These are phyloP conservation scores for Peniophora sp. DNA, from an alignment of 1,284 basidiomycete species.

Conservation along the genomic window DNA sequence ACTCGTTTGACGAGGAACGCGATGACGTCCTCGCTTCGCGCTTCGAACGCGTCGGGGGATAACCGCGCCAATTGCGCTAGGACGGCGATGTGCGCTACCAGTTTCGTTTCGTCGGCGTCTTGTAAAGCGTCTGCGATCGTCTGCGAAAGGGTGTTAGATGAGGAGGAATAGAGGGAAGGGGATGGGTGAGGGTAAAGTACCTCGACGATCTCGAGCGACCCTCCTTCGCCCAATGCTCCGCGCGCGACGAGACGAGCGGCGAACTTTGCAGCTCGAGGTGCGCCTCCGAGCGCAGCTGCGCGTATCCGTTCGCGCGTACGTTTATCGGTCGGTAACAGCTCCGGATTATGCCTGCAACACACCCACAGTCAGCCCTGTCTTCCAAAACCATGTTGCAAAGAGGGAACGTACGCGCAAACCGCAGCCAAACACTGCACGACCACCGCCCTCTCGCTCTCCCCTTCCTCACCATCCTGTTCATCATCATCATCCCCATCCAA, in stretches of 20 bases:
- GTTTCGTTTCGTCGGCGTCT: constrained; percentile 39
- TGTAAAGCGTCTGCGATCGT: constrained; percentile 51
- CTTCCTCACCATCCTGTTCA: too few relatives aligned
- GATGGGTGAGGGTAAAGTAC: constrained; percentile 28
- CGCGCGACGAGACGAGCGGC: constrained; percentile 73
- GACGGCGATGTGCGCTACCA: constrained; percentile 65
- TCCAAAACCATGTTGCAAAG: too few relatives aligned
- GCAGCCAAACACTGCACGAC: constrained; percentile 72
- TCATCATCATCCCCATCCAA: constrained; percentile 35
- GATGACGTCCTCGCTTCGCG: constrained; percentile 67
- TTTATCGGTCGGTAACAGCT: too few relatives aligned
- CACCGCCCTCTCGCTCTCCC: constrained; percentile 32
- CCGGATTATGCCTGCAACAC: too few relatives aligned
- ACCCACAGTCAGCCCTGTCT: too few relatives aligned
- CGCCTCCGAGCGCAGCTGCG: constrained; percentile 11
- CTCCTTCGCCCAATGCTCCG: constrained; percentile 42
- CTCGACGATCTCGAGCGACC: constrained; percentile 52
- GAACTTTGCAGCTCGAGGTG: constrained; percentile 77
- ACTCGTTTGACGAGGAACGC: constrained; percentile 68
- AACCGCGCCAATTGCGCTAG: constrained; percentile 72
- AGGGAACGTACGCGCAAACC: constrained; percentile 19
- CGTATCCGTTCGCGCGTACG: too few relatives aligned
- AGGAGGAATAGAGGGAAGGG: neutral
- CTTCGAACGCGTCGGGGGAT: constrained; percentile 69
- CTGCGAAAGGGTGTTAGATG: constrained; percentile 24